Conservation (phyloP, 192 early-diverging fungal species). For the Coemansia sp. region DNA sequence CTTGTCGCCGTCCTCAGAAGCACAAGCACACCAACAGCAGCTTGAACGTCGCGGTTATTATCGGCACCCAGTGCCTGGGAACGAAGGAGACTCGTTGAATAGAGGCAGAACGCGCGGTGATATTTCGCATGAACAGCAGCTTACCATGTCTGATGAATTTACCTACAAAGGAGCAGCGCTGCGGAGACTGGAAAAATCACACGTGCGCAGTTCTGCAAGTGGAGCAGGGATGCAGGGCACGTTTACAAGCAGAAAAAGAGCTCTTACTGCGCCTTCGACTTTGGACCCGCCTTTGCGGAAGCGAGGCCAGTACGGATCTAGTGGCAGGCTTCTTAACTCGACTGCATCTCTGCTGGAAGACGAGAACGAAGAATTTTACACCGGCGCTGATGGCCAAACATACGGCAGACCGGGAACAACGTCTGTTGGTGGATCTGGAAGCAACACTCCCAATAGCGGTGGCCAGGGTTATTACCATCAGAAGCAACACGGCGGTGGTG, state of each 20-base stretch:
- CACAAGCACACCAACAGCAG: neutral
- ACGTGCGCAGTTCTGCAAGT: slow-evolving; percentile 12
- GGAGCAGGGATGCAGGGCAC: slow-evolving; percentile 1
- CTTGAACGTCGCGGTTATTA: neutral
- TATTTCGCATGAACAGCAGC: neutral
- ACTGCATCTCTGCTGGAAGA: slow-evolving; percentile 25
- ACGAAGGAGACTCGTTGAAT: too few species aligned
- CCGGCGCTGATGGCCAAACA: slow-evolving; percentile 8
- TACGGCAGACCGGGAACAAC: neutral
- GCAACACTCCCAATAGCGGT: slow-evolving; percentile 2
- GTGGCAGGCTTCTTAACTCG: slow-evolving; percentile 12
- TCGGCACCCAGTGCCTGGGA: too few species aligned
- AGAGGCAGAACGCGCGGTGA: too few species aligned
- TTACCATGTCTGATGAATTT: slow-evolving; percentile 19
- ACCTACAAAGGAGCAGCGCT: slow-evolving; percentile 48
- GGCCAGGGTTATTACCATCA: neutral
- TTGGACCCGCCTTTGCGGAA: slow-evolving; percentile 29
- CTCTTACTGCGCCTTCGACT: slow-evolving; percentile 53
- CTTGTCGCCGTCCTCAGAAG: neutral
- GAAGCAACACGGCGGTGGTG: neutral
- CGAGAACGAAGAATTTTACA: slow-evolving; percentile 11
- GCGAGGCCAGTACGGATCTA: slow-evolving; percentile 14
- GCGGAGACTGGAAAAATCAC: slow-evolving; percentile 40
- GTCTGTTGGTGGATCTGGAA: neutral
- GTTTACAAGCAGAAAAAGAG: slow-evolving; percentile 39